Conservation (phyloP, 768 basidiomycete genomes). For the Boletus sp. region DNA sequence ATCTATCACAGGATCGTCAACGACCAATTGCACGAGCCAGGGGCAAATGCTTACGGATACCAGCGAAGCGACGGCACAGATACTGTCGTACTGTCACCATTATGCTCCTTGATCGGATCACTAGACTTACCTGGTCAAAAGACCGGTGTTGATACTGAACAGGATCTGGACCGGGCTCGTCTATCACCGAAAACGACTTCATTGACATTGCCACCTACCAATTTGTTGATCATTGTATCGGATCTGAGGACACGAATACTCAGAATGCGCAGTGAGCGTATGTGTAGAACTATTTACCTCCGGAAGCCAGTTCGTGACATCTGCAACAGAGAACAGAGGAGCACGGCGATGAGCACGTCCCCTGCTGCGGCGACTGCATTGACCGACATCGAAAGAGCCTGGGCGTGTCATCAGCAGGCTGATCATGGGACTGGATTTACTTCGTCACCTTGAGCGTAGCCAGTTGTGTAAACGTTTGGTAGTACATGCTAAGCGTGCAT, state of each 20-base stretch:
- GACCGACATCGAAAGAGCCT: conserved; percentile 48
- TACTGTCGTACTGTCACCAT: conserved; percentile 20
- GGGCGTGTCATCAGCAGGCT: background rate
- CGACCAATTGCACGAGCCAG: background rate
- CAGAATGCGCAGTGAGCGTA: background rate
- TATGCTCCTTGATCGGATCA: no score
- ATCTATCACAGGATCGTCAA: conserved; percentile 37
- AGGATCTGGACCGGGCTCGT: conserved; percentile 35
- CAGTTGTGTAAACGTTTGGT: conserved; percentile 46
- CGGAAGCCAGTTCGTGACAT: conserved; percentile 52
- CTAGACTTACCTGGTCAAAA: conserved; percentile 25
- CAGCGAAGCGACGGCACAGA: conserved; percentile 58
- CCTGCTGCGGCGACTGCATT: conserved; percentile 52
- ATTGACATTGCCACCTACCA: conserved; percentile 24
- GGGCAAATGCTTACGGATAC: conserved; percentile 39
- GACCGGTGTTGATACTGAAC: conserved; percentile 48
- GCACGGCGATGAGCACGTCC: conserved; percentile 50
- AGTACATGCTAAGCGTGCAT: conserved; percentile 34
- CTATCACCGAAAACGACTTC: background rate
- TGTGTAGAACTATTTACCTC: conserved; percentile 26
- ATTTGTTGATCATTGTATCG: conserved; percentile 53
- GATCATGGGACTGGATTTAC: background rate
- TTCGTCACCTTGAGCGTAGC: conserved; percentile 40
- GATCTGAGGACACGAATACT: conserved; percentile 25
- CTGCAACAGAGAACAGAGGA: conserved; percentile 46